phyloP scores from a whole-genome alignment of 495 filamentous ascomycete species.

The Saxispiralis lemnorum region DNA sequence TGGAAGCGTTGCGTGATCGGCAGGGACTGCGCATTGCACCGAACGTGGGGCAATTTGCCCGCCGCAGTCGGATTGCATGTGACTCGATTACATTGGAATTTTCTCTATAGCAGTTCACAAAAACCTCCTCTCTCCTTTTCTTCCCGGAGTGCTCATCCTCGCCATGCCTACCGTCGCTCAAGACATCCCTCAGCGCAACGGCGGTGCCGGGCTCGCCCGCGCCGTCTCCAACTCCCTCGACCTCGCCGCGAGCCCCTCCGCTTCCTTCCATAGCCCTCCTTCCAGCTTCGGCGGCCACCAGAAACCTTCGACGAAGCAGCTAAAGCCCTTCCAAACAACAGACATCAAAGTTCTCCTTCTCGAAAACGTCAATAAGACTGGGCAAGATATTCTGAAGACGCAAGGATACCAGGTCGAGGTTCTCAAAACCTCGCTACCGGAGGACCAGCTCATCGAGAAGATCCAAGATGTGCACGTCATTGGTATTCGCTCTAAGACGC shows the following conservation, averaged over 20 bases:
- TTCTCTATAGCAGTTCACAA: no score
- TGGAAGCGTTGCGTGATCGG: no score
- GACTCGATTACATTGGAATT: no score
- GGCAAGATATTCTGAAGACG: constrained; percentile 55
- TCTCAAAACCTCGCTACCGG: constrained; percentile 71
- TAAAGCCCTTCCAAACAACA: constrained; percentile 88
- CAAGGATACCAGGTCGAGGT: constrained; percentile 96
- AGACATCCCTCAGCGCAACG: constrained; percentile 23
- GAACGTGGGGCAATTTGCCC: no score
- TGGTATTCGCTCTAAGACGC: constrained; percentile 95
- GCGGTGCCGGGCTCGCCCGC: constrained; percentile 10
- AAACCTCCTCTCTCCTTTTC: not conserved
- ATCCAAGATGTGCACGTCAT: constrained; percentile 94
- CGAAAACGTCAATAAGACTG: constrained; percentile 90
- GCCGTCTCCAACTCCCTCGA: constrained; percentile 35
- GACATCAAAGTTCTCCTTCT: constrained; percentile 92
- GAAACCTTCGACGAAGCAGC: constrained; percentile 38
- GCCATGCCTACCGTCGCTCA: constrained; percentile 27
- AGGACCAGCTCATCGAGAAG: constrained; percentile 90
- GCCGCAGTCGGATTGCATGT: no score
- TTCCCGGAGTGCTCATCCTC: not conserved
- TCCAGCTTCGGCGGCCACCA: constrained; percentile 27
- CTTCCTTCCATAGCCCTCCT: constrained; percentile 48
- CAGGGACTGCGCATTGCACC: no score
- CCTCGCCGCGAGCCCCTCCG: constrained; percentile 34